Conservation (phyloP, 345 rosid species). For the Tarenaya hassleriana region DNA sequence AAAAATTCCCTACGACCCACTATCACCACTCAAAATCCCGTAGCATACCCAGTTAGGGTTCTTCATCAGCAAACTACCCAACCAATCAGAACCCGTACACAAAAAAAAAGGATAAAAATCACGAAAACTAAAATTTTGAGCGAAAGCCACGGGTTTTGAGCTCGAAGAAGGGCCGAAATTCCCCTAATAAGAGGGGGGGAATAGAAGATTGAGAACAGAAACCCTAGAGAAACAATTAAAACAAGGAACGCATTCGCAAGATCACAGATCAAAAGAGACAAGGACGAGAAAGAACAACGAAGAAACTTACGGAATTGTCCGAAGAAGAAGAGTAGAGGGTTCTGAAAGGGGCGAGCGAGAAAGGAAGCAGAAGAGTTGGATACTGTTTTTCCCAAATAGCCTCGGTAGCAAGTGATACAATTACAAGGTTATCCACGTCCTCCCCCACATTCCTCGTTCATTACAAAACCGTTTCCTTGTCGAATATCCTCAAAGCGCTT, state of each 20-base stretch:
- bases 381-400: slow-evolving; percentile 6
- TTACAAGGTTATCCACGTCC: slow-evolving; percentile 14
- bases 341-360: neutral
- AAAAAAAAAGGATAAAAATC: neutral
- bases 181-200: neutral
- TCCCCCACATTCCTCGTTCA: neutral
- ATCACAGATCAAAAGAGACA: neutral
- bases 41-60: slow-evolving; percentile 10
- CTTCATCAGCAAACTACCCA: neutral
- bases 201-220: slow-evolving; percentile 4
- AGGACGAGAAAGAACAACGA: neutral
- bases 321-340: slow-evolving; percentile 1
- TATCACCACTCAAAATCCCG: neutral
- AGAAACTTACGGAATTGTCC: slow-evolving; percentile 19
- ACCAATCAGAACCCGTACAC: neutral
- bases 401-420: neutral
- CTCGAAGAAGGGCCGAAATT: neutral
- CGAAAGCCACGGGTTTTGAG: no score
- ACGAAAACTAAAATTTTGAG: neutral
- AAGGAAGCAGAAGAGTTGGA: neutral
- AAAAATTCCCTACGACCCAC: neutral
- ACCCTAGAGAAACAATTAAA: slow-evolving; percentile 1
- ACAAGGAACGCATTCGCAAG: slow-evolving; percentile 5
- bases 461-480: slow-evolving; percentile 21
- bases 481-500: slow-evolving; percentile 14